Evolutionary conservation across 345 rosid species (phyloP), one percentile per base, ranked within the genome.

Genomic region (Corchorus capsularis): DNA sequence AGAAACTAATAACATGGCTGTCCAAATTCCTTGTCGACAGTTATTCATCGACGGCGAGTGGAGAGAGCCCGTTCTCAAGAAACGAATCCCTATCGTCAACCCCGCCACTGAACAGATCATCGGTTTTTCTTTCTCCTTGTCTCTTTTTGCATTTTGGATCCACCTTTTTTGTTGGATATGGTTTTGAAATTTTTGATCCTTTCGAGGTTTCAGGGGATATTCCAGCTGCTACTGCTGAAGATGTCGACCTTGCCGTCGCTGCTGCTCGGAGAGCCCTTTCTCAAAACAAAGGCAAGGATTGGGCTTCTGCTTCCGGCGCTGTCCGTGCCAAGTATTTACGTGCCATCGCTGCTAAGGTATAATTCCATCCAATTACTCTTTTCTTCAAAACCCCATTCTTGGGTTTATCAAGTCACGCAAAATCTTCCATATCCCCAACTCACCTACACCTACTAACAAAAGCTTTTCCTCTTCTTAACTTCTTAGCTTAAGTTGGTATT

Each of bases 311-410:
- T 12, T 70, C 97, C 39, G 98, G 99, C 15, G 86, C 94, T 60
- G 79, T 85, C 47, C 97, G 99, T 69, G 99, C 99, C 65, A 93
- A 80, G 89, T 92, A 87, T 77, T 77, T 96, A 79, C 98, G 97
- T 19, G 99, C 97, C 73, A 96, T 96, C 83, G 96, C 99, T 79
- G 91, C 97, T 7, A 96, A 96, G 98, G 99, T 96, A 76, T 69
- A 4, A 2, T 69, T 39, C 35, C 2, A 15, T 9, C 27, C 27
- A 27, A 7, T 27, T 35, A 12, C 41, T 69, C 35, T 39, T 39
- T 3, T 39, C 43, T 69, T 52, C 8, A 52, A 56, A 34, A 14
- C 9, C 6, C 43, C 43, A 6, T 39, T 39, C 6, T 52, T 8
- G 8, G 17, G 52, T 14, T 69, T 52, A 6, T 32, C 17, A 27